Conservation (phyloP, 2,329 filamentous ascomycete species). For the Clarireedia paspali region DNA sequence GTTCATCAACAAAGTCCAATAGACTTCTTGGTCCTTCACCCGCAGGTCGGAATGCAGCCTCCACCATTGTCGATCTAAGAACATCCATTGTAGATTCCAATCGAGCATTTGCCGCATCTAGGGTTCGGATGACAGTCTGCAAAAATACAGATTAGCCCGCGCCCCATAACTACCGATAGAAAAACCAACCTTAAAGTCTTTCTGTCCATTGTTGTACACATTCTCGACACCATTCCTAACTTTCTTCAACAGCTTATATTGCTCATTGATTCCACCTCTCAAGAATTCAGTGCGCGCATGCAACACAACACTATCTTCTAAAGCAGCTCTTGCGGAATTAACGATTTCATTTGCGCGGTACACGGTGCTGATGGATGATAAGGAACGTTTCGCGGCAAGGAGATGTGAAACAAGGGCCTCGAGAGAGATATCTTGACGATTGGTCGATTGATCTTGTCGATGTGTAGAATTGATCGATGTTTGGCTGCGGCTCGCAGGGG, state of each 20-base stretch:
- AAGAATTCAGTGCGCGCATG: slow-evolving; percentile 63
- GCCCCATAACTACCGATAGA: background rate
- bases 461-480: slow-evolving; percentile 19
- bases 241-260: slow-evolving; percentile 43
- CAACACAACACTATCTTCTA: slow-evolving; percentile 73
- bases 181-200: slow-evolving; percentile 42
- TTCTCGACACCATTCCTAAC: slow-evolving; percentile 44
- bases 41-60: slow-evolving; percentile 52
- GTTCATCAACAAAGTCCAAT: slow-evolving; percentile 70
- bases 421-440: slow-evolving; percentile 38
- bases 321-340: slow-evolving; percentile 61
- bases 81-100: slow-evolving; percentile 60
- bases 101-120: slow-evolving; percentile 59
- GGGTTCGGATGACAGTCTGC: slow-evolving; percentile 48
- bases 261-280: slow-evolving; percentile 50
- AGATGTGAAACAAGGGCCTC: slow-evolving; percentile 79
- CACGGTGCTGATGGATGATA: slow-evolving; percentile 76
- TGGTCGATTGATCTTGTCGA: slow-evolving; percentile 17
- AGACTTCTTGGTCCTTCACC: slow-evolving; percentile 54
- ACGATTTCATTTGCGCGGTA: slow-evolving; percentile 83
- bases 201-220: slow-evolving; percentile 50
- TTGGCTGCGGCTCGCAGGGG: slow-evolving; percentile 18
- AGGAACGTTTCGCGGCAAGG: slow-evolving; percentile 77
- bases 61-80: slow-evolving; percentile 56
- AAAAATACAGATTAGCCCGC: slow-evolving; percentile 8